Base-by-base conservation (phyloP, 441 rosid genomes). In the Kokia cookei region DNA sequence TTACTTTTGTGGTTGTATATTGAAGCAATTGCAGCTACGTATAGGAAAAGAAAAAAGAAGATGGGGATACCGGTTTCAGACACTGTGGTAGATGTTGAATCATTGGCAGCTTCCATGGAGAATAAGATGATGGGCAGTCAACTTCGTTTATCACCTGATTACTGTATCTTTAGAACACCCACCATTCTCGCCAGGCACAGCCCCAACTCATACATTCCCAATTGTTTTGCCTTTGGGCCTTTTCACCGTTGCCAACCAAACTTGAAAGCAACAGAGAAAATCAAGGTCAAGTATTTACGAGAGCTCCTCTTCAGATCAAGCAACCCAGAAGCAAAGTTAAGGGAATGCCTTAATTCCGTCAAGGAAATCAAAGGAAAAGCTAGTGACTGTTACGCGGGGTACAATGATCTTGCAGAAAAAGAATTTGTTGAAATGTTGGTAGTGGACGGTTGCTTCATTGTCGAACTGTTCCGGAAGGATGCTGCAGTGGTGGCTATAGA, bases 151-250 rank as follows among this genome's bases (percentile, higher is more conserved):
- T 22, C 69, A 65, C 32, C 67, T 13, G 54, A 74, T 0, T 19
- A 60, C 15, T 81, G 87, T 73, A 77, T 75, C 51, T 81, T 81
- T 75, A 81, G n/a, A 73, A 68, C 67, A 19, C 83, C 83, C 3
- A n/a, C 24, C 13, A 70, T 75, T 6, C 81, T 81, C 47, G 11
- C 2, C 17, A 69, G 78, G 55, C 84, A 81, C 63, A 81, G 65
- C 1, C 29, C 62, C 3, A 24, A 50, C 12, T 81, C 84, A 4
- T 84, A 81, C 40, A 4, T 3, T 19, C 83, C 86, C 42, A 64
- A 62, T 32, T 80, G 79, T 24, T 81, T 83, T 53, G 77, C 84
- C 9, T 63, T 84, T 1, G 86, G 84, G 7, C 81, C 83, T 3
- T 70, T 68, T 35, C 78, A 81, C 75, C 65, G 67, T 61, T 5